Evolutionary conservation across 495 filamentous ascomycete genomes (phyloP).

Genomic region (Penicillium desertorum): DNA sequence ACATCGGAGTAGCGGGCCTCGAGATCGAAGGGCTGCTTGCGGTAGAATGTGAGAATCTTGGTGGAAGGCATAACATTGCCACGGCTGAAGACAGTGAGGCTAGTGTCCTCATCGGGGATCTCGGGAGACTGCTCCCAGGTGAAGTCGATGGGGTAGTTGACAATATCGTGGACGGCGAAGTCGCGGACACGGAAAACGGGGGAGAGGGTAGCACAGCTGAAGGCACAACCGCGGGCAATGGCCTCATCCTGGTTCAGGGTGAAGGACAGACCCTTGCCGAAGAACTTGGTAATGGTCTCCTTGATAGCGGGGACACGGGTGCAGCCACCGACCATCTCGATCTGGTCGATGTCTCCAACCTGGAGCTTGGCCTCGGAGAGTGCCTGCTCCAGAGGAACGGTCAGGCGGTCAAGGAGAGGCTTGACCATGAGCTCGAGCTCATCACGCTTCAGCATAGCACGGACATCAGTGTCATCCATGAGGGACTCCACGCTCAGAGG

Average conservation of each 20-base stretch:
- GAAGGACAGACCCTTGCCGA: constrained; percentile 88
- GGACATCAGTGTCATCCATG: constrained; percentile 96
- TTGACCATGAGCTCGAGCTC: constrained; percentile 88
- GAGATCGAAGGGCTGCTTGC: constrained; percentile 94
- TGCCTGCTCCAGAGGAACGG: constrained; percentile 78
- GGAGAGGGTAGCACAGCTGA: constrained; percentile 96
- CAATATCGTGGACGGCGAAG: constrained; percentile 95
- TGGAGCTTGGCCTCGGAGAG: constrained; percentile 87
- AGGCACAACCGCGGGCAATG: constrained; percentile 92
- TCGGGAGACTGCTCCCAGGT: constrained; percentile 98
- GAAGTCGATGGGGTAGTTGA: constrained; percentile 98
- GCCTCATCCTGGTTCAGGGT: constrained; percentile 99
- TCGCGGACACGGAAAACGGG: constrained; percentile 98
- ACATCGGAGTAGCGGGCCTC: constrained; percentile 92
- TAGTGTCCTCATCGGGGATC: constrained; percentile 98
- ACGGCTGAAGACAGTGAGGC: constrained; percentile 94
- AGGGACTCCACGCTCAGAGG: constrained; percentile 98
- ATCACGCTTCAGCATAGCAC: constrained; percentile 84
- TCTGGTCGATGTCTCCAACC: constrained; percentile 85
- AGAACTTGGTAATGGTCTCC: constrained; percentile 84
- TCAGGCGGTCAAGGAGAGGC: constrained; percentile 75
- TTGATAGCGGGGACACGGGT: constrained; percentile 94
- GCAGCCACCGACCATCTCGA: constrained; percentile 93
- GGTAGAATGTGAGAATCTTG: constrained; percentile 99
- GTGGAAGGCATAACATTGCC: constrained; percentile 98